Evolutionary conservation across 108 stramenopile genomes (phyloP).

Genomic region (Hondaea fermentalgiana): DNA sequence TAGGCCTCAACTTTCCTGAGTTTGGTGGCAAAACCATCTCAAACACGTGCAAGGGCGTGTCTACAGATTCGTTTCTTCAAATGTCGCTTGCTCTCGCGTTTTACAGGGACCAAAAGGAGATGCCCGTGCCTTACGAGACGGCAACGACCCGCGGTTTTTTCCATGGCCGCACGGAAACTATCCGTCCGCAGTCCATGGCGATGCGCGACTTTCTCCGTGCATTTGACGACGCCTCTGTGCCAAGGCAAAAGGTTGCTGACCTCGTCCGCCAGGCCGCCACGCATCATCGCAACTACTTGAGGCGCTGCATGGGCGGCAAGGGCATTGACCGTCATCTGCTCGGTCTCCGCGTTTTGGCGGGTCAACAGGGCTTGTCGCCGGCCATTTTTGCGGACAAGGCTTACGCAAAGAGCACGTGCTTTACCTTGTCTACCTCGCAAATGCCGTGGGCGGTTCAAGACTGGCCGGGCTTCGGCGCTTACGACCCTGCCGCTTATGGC

Average conservation of each 20-base stretch:
- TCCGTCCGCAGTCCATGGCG: neutral
- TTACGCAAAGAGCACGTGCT: neutral
- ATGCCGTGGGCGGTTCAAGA: constrained; percentile 6
- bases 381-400: neutral
- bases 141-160: neutral
- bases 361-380: neutral
- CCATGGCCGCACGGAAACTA: neutral
- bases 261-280: neutral
- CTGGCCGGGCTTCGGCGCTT: constrained; percentile 7
- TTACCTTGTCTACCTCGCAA: neutral
- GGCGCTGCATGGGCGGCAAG: constrained; percentile 1
- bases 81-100: neutral
- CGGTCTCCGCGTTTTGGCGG: neutral
- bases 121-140: constrained; percentile 9
- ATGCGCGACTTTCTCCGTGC: neutral
- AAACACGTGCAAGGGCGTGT: neutral
- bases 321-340: neutral
- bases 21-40: neutral
- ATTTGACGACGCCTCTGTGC: neutral
- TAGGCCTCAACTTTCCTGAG: neutral
- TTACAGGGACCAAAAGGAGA: neutral
- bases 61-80: neutral
- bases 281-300: neutral
- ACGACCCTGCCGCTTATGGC: constrained; percentile 7
- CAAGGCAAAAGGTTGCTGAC: neutral